A percentile compares a stretch with the other conserved stretches of the same genome.
Conservation (phyloP, 1,139 yeast genomes). For the Sugiyamaella japonica region DNA sequence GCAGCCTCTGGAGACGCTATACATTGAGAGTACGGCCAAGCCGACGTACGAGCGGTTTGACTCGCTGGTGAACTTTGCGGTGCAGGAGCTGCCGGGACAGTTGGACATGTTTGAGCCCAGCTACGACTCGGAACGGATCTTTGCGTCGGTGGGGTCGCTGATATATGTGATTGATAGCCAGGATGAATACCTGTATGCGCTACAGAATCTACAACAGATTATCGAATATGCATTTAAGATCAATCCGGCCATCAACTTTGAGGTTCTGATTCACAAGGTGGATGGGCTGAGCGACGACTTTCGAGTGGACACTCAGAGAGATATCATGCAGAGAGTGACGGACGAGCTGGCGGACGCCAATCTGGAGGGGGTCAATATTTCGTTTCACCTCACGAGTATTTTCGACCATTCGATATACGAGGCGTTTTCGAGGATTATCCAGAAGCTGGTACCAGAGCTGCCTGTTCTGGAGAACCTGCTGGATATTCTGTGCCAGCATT, state of each 20-base stretch:
- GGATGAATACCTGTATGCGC: conserved; percentile 90
- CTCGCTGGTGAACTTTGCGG: conserved; percentile 80
- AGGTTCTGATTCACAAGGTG: conserved; percentile 90
- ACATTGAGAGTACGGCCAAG: conserved; percentile 84
- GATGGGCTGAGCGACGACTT: conserved; percentile 95
- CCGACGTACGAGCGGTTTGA: conserved; percentile 58
- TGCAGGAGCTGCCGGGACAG: conserved; percentile 97
- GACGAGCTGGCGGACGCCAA: conserved; percentile 91
- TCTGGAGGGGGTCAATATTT: conserved; percentile 84
- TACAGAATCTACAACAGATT: conserved; percentile 84
- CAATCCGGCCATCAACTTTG: conserved; percentile 84
- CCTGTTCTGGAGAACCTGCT: conserved; percentile 86
- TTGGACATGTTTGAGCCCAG: conserved; percentile 81
- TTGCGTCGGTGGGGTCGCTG: conserved; percentile 85
- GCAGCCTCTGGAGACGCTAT: conserved; percentile 93
- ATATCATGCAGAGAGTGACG: conserved; percentile 92
- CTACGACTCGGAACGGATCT: conserved; percentile 69
- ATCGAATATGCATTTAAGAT: conserved; percentile 85
- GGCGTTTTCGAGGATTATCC: conserved; percentile 90
- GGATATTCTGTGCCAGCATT: conserved; percentile 84
- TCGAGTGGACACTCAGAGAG: conserved; percentile 90
- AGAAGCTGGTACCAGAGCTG: conserved; percentile 83
- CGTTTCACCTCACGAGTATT: conserved; percentile 88
- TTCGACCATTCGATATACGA: conserved; percentile 96
- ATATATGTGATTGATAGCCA: conserved; percentile 90